Evolutionary conservation across 2,329 filamentous ascomycete genomes (phyloP), one percentile per base, ranked within the genome.

Genomic region (Xylariaceae sp.): DNA sequence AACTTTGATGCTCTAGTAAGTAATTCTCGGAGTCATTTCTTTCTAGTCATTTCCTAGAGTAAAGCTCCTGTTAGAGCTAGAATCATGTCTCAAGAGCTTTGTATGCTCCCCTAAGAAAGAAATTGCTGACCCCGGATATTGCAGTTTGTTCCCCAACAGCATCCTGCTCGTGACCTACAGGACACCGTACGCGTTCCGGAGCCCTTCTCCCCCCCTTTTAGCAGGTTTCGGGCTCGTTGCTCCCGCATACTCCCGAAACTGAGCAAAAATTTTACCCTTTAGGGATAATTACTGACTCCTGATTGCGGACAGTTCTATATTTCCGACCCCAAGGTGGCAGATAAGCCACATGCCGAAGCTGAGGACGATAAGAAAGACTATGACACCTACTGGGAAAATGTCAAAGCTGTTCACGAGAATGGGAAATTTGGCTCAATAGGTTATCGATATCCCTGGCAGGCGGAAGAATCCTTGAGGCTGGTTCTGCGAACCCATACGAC

Each of bases 1-100:
- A 98, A 98, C 78, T 98, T 98, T 75, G 94, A 98, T 72, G 87
- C 93, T 21, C 91, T 99, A 62, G 97, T n/a, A n/a, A n/a, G n/a
- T n/a, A n/a, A n/a, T n/a, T n/a, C n/a, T n/a, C n/a, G n/a, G n/a
- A n/a, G n/a, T n/a, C n/a, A n/a, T n/a, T n/a, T n/a, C n/a, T n/a
- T n/a, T n/a, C n/a, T n/a, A n/a, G n/a, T n/a, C n/a, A n/a, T n/a
- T n/a, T n/a, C n/a, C n/a, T n/a, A n/a, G n/a, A n/a, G n/a, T n/a
- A n/a, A n/a, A n/a, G n/a, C n/a, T n/a, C n/a, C n/a, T n/a, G n/a
- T n/a, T n/a, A n/a, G n/a, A n/a, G n/a, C n/a, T n/a, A n/a, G n/a
- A n/a, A n/a, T n/a, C n/a, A n/a, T n/a, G n/a, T n/a, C n/a, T n/a
- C n/a, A n/a, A n/a, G n/a, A n/a, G n/a, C n/a, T n/a, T n/a, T n/a